Evolutionary conservation across 352 stramenopile species (phyloP), one percentile per base, ranked within the genome.

Genomic region (Globisporangium acanthophoron): DNA sequence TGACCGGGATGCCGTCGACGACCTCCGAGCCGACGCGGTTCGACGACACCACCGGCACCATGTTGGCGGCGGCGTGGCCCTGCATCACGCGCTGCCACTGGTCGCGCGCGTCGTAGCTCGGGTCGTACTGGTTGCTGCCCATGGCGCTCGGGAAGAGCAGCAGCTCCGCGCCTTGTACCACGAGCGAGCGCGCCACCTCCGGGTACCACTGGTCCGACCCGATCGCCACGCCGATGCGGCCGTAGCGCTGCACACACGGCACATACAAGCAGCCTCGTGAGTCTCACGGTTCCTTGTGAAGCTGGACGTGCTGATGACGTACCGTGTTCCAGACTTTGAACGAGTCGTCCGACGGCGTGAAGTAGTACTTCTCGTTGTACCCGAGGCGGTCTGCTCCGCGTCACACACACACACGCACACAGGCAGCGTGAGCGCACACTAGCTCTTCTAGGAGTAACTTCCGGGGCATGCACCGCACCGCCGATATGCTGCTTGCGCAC

Each of bases 291-390:
- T 24, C 21, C 21, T 24, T 24, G 21, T 24, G 21, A 24, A 24
- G 21, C 21, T 24, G 21, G 21, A 24, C 21, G 21, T 24, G 21
- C 21, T 24, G 21, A 24, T 24, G 16, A 27, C 76, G 33, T 49
- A 92, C 85, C 60, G 91, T 97, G 52, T 95, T 62, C 76, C 85
- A 97, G 29, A 97, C 89, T 74, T 86, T 87, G 63, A 96, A 94
- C 46, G 86, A 70, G 60, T 90, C 88, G 64, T 97, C 87, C 1
- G 88, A 89, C 0, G 91, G 91, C 52, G 80, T 95, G 61, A 97
- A 97, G 74, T 97, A 97, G 66, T 96, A 97, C 64, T 96, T 96
- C 51, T 97, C 87, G 51, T 94, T 92, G 77, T 90, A 93, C 16
- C 90, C 90, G 37, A 96, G 83, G 11, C 88, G 87, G 66, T 97